These are phyloP conservation scores for Phytopythium montanum DNA, from an alignment of 352 stramenopile genomes.

Conservation along the genomic window DNA sequence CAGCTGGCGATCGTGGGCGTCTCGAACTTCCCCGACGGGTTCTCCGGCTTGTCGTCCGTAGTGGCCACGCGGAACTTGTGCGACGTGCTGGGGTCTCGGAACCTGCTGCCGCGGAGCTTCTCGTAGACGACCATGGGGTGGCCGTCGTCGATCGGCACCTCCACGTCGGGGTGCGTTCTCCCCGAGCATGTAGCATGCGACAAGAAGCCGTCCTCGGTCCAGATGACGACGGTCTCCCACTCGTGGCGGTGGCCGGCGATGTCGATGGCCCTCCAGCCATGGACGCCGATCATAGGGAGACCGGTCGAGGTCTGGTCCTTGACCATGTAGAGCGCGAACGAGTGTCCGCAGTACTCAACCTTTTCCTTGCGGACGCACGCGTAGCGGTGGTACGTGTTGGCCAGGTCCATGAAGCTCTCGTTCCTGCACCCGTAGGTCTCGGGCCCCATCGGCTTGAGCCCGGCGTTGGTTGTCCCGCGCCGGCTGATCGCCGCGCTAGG, in stretches of 20 bases:
- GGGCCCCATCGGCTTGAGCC: conserved; percentile 20
- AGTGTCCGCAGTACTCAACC: conserved; percentile 9
- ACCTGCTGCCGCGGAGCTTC: background rate
- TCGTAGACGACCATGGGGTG: conserved; percentile 13
- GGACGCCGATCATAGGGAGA: too few species aligned
- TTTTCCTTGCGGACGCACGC: background rate
- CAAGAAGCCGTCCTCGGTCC: conserved; percentile 18
- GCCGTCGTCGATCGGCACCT: conserved; percentile 3
- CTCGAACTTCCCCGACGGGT: background rate
- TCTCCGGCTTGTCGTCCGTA: background rate
- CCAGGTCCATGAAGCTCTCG: conserved; percentile 10
- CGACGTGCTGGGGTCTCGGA: background rate
- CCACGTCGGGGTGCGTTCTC: background rate
- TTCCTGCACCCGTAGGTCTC: conserved; percentile 10
- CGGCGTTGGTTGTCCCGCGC: conserved; percentile 18
- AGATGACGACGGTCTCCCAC: conserved; percentile 39
- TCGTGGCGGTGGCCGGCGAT: conserved; percentile 32
- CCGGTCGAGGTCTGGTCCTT: conserved; percentile 10
- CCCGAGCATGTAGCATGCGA: background rate
- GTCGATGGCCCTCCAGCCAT: too few species aligned
- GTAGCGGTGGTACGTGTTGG: conserved; percentile 15
- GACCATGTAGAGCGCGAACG: conserved; percentile 13
- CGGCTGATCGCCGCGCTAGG: conserved; percentile 29
- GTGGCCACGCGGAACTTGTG: background rate
- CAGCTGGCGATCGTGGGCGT: conserved; percentile 7